phyloP scores from a whole-genome alignment of 768 basidiomycete species.

The Coprinopsis strossmayeri region DNA sequence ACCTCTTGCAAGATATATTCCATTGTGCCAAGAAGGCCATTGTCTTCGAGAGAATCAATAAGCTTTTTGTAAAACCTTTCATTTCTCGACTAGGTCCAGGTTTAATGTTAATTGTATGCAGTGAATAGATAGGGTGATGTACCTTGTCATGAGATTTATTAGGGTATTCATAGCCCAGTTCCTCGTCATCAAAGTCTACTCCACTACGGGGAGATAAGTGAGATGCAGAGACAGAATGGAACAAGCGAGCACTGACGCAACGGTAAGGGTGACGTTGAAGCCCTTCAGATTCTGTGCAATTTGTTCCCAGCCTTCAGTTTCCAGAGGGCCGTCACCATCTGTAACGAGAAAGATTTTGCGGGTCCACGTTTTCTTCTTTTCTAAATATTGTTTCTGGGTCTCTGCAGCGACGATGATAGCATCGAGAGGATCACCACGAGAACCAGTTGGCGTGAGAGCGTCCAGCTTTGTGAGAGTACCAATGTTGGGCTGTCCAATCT shows the following conservation, averaged over 20 bases:
- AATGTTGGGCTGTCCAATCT: slow-evolving; percentile 60
- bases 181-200: slow-evolving; percentile 79
- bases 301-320: slow-evolving; percentile 69
- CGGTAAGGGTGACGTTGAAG: slow-evolving; percentile 49
- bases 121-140: not conserved
- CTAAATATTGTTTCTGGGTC: slow-evolving; percentile 63
- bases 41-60: slow-evolving; percentile 23
- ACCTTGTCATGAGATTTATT: slow-evolving; percentile 75
- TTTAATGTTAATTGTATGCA: not conserved
- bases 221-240: not conserved
- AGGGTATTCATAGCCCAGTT: slow-evolving; percentile 54
- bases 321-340: slow-evolving; percentile 73
- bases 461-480: slow-evolving; percentile 62
- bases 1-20: slow-evolving; percentile 59
- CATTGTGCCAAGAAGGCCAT: slow-evolving; percentile 58
- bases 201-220: slow-evolving; percentile 47
- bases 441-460: slow-evolving; percentile 47
- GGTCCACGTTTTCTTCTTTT: slow-evolving; percentile 75
- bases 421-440: slow-evolving; percentile 70
- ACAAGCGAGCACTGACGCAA: slow-evolving; percentile 51
- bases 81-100: slow-evolving; percentile 45
- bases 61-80: slow-evolving; percentile 65
- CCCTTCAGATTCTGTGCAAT: slow-evolving; percentile 60
- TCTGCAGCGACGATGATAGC: slow-evolving; percentile 84
- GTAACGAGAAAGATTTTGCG: slow-evolving; percentile 81